phyloP scores from a whole-genome alignment of 768 basidiomycete species.

The Cystobasidiopsis lactophilus region DNA sequence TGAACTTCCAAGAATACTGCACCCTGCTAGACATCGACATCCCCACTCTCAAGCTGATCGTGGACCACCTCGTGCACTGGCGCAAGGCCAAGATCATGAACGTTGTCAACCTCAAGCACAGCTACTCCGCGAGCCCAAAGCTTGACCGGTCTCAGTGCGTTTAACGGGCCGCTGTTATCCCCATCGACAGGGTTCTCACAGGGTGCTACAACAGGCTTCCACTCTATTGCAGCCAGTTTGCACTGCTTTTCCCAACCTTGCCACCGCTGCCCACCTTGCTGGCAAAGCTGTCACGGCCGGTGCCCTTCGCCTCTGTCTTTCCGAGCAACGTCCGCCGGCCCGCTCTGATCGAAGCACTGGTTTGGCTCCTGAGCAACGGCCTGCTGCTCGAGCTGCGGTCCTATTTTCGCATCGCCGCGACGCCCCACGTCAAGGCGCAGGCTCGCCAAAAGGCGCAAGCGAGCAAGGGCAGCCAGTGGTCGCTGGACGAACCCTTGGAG shows the following conservation, averaged over 20 bases:
- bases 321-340: constrained; percentile 40
- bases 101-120: constrained; percentile 55
- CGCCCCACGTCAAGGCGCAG: constrained; percentile 37
- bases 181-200: too few relatives aligned
- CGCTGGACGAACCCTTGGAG: background rate
- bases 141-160: constrained; percentile 27
- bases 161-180: too few relatives aligned
- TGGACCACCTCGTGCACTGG: constrained; percentile 76
- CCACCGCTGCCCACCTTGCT: constrained; percentile 53
- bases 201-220: constrained; percentile 37
- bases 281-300: constrained; percentile 46
- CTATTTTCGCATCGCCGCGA: constrained; percentile 60
- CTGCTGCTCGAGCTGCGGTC: constrained; percentile 67
- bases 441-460: constrained; percentile 12
- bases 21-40: constrained; percentile 62
- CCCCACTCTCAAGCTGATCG: constrained; percentile 37
- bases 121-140: constrained; percentile 47
- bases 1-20: constrained; percentile 31
- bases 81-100: constrained; percentile 76
- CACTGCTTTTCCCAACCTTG: constrained; percentile 40
- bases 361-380: constrained; percentile 78
- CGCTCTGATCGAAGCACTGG: constrained; percentile 55
- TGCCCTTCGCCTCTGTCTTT: constrained; percentile 55
- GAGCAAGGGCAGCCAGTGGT: background rate
- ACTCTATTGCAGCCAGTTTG: constrained; percentile 39